Base-by-base conservation (phyloP, 1,284 basidiomycete species). In the Mycena citricolor region DNA sequence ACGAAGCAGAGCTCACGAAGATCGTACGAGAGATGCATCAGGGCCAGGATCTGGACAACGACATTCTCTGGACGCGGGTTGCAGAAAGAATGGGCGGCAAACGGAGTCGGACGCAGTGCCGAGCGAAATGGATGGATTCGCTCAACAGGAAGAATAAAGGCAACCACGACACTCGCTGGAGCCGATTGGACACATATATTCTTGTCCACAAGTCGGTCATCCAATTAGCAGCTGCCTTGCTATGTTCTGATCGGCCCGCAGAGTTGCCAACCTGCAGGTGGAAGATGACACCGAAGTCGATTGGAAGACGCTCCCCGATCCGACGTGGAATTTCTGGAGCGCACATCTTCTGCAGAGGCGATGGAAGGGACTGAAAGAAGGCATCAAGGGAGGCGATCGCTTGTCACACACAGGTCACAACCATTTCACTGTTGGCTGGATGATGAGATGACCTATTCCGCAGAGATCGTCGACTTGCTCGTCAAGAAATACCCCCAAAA, bases 261-360 rank as follows among this genome's bases (percentile, higher is more conserved):
- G 87, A 61, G 69, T 90, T 33, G 83, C 83, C 54, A 80, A 84
- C 0, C 62, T 89, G 37, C 75, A 81, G 45, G 82, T 90, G 28
- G 71, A 74, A 39, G 83, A 90, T 56, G 87, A 90, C 55, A 84
- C 77, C n/a, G 87, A 90, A 57, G 85, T 90, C 40, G 83, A 88
- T 56, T 90, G 88, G 87, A 89, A 87, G 60, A 72, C 71, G 13
- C 68, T 90, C 17, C 66, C 75, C 2, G 86, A 90, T 60, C 60
- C 77, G 19, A 72, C 81, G 45, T 90, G 87, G 87, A 87, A 90
- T 55, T 58, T 85, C n/a, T 90, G 84, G 84, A 89, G 86, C 60
- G 76, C 85, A 0, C 86, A 89, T 55, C 70, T 74, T 11, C 66
- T 90, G 24, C 86, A 89, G 54, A 73, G 85, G 29, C 80, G 86